Evolutionary conservation across 2,329 filamentous ascomycete genomes (phyloP), one percentile per base, ranked within the genome.

Genomic region (Exophiala alcalophila): DNA sequence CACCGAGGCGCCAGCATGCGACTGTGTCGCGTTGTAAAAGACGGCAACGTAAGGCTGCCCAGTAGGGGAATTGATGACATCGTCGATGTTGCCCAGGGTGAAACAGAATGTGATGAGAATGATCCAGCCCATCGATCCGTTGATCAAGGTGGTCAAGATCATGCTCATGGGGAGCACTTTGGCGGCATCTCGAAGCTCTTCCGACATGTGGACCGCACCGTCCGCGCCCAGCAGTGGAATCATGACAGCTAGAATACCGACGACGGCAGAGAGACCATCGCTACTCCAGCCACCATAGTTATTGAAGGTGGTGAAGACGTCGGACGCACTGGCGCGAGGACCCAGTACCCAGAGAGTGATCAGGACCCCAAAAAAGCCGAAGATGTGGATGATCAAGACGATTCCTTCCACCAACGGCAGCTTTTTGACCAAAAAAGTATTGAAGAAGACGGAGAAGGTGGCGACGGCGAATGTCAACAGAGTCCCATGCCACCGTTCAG

Each of bases 401-500:
- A 68, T 44, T 4, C 58, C 61, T 53, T 72, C 67, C 23, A 70
- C 58, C 35, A 66, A 53, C 1, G 67, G 67, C 24, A 67, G 53
- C 26, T 62, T 60, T 38, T 62, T 62, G 19, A 65, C 65, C 3
- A 68, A 48, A 40, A 69, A 65, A 0, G 65, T 67, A 49, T 70
- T 70, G 55, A 69, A 66, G 5, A 68, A 40, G 16, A 67, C 64
- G 2, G 63, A 64, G 28, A 69, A 63, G 11, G 59, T 49, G 1
- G 61, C 59, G 14, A 68, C 65, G 8, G 61, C 65, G 47, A 67
- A 61, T 14, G 66, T 62, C 7, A 73, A 50, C 40, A 73, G 57
- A 2, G 68, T 71, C 3, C 62, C 65, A 42, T 72, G 68, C 67
- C 68, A 73, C 41, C 61, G 49, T 36, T 70, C 55, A 1, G 65